A percentile compares a stretch with the other conserved stretches of the same genome.
Evolutionary conservation across 306 rosid genomes (phyloP).

Genomic region (Casuarina cunninghamiana): DNA sequence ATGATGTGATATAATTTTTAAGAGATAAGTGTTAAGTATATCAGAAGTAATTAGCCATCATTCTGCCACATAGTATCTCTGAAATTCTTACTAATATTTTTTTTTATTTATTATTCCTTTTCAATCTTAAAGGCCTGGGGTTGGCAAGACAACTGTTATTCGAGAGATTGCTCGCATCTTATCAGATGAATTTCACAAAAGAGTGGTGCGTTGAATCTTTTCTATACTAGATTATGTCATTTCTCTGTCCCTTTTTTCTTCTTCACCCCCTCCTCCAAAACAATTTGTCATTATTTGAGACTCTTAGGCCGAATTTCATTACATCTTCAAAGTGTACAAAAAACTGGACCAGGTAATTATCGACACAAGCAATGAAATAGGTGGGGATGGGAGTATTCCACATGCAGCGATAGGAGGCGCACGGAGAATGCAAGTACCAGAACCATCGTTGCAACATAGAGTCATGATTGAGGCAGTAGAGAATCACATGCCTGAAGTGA

Average conservation of each 20-base stretch:
- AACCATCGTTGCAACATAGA: slow-evolving; percentile 65
- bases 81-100: neutral
- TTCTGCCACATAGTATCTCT: neutral
- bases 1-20: neutral
- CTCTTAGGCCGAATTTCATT: slow-evolving; percentile 10
- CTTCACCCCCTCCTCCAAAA: slow-evolving; percentile 5
- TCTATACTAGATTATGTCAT: slow-evolving; percentile 8
- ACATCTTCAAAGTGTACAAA: slow-evolving; percentile 11
- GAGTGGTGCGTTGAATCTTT: slow-evolving; percentile 55
- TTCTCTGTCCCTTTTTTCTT: slow-evolving; percentile 4
- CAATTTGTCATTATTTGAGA: neutral
- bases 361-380: slow-evolving; percentile 79
- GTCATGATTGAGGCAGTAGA: slow-evolving; percentile 79
- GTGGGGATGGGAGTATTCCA: slow-evolving; percentile 73
- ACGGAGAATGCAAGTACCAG: slow-evolving; percentile 68
- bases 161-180: slow-evolving; percentile 67
- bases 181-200: slow-evolving; percentile 63
- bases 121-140: slow-evolving; percentile 61
- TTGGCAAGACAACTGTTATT: slow-evolving; percentile 74
- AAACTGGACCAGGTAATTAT: slow-evolving; percentile 52
- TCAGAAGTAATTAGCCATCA: slow-evolving; percentile 9
- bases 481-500: slow-evolving; percentile 79
- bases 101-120: neutral
- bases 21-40: slow-evolving; percentile 3
- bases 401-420: slow-evolving; percentile 73